Percentiles rank a stretch among this genome's conserved stretches.
phyloP scores from a whole-genome alignment of 139 green algal species.

The Coccomyxa sp. region DNA sequence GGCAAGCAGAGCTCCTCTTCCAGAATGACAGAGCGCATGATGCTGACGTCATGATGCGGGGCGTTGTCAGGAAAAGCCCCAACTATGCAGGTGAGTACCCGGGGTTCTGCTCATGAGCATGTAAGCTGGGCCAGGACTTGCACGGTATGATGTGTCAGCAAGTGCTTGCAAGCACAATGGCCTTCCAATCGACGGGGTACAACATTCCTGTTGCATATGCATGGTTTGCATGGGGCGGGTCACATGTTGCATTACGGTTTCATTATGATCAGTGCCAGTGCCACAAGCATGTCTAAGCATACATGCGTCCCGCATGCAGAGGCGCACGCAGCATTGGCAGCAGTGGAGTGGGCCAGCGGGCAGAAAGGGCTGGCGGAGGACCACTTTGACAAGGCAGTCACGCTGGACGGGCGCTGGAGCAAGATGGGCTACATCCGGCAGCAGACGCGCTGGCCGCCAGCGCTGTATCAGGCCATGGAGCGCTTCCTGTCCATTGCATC shows the following conservation, averaged over 20 bases:
- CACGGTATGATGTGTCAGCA: not conserved
- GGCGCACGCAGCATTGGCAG: slow-evolving; percentile 20
- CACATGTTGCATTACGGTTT: not conserved
- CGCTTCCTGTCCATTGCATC: slow-evolving; percentile 14
- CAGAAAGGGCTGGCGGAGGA: slow-evolving; percentile 8
- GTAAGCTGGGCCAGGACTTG: not conserved
- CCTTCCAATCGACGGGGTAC: not conserved
- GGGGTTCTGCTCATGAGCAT: not conserved
- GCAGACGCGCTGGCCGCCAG: slow-evolving; percentile 16
- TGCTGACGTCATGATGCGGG: slow-evolving; percentile 14
- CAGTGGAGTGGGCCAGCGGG: slow-evolving; percentile 10
- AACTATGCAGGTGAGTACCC: slow-evolving; percentile 8
- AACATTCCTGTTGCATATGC: not conserved
- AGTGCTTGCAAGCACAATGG: not conserved
- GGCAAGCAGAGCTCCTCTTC: slow-evolving; percentile 17
- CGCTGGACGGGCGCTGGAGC: slow-evolving; percentile 7
- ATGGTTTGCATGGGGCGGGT: not conserved
- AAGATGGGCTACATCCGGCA: slow-evolving; percentile 7
- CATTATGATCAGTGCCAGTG: not conserved
- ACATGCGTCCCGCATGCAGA: no score
- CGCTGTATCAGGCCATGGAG: slow-evolving; percentile 18
- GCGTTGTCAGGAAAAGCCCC: slow-evolving; percentile 18
- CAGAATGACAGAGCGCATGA: slow-evolving; percentile 5
- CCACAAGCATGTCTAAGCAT: no score
- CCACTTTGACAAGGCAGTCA: slow-evolving; percentile 14